A percentile compares a stretch with the other conserved stretches of the same genome.
These are phyloP conservation scores for Flaveria linearis DNA, from an alignment of 129 eudicot species.

Conservation along the genomic window DNA sequence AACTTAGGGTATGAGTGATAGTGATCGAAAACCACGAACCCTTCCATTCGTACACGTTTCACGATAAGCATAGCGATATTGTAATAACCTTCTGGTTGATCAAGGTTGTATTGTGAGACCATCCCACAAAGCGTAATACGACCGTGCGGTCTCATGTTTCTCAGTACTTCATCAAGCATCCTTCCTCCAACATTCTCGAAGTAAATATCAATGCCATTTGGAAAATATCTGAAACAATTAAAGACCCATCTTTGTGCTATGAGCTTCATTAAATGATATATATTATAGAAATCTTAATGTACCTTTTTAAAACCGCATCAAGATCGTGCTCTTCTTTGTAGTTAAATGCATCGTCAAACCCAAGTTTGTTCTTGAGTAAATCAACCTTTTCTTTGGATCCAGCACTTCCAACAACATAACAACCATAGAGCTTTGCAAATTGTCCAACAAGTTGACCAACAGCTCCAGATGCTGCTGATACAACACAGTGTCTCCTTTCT, in stretches of 20 bases:
- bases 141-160: conserved; percentile 48
- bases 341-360: conserved; percentile 12
- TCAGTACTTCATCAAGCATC: conserved; percentile 58
- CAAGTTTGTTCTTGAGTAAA: conserved; percentile 12
- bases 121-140: conserved; percentile 58
- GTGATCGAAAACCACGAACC: conserved; percentile 38
- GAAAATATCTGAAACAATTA: conserved; percentile 41
- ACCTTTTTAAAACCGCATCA: conserved; percentile 2
- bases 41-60: conserved; percentile 47
- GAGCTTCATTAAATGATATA: too few relatives aligned
- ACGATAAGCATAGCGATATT: conserved; percentile 24
- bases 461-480: conserved; percentile 6
- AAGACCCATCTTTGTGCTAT: neutral
- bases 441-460: conserved; percentile 14
- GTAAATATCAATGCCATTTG: conserved; percentile 59
- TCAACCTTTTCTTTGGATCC: conserved; percentile 20
- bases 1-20: conserved; percentile 47
- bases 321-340: conserved; percentile 11
- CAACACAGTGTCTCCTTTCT: conserved; percentile 1
- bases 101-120: conserved; percentile 62
- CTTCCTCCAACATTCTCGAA: conserved; percentile 66
- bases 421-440: conserved; percentile 3
- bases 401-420: conserved; percentile 21
- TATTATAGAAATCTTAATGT: neutral
- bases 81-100: conserved; percentile 40